Conservation (phyloP, 129 eudicot species). For the Lactuca saligna region DNA sequence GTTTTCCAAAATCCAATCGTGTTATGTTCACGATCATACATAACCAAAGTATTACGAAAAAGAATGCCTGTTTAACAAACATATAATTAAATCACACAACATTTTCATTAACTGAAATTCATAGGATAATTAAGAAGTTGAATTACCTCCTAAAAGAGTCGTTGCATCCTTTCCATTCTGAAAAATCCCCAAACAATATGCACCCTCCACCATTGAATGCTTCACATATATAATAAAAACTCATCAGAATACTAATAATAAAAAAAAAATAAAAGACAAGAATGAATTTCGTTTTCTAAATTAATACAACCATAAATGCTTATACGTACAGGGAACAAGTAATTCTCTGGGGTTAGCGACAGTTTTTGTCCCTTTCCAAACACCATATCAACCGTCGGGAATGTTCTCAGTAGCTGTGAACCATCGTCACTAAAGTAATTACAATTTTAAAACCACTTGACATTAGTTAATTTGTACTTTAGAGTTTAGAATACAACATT, state of each 20-base stretch:
- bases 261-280: neutral
- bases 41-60: conserved; percentile 90
- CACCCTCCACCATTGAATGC: conserved; percentile 90
- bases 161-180: conserved; percentile 96
- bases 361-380: conserved; percentile 74
- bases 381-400: conserved; percentile 88
- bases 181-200: conserved; percentile 94
- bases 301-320: conserved; percentile 11
- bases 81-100: neutral
- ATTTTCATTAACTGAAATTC: neutral
- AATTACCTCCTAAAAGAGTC: conserved; percentile 92
- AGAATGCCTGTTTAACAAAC: conserved; percentile 58
- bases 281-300: neutral
- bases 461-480: conserved; percentile 24
- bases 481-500: neutral
- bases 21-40: conserved; percentile 88
- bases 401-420: conserved; percentile 59
- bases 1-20: conserved; percentile 98
- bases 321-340: conserved; percentile 67
- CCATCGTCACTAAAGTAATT: conserved; percentile 53
- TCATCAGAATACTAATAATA: conserved; percentile 6
- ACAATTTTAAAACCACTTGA: neutral
- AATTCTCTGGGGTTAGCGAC: conserved; percentile 89
- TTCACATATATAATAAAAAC: conserved; percentile 8
- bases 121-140: no score